Base-by-base conservation (phyloP, 139 green algal genomes). In the Chlamydomonas incerta region DNA sequence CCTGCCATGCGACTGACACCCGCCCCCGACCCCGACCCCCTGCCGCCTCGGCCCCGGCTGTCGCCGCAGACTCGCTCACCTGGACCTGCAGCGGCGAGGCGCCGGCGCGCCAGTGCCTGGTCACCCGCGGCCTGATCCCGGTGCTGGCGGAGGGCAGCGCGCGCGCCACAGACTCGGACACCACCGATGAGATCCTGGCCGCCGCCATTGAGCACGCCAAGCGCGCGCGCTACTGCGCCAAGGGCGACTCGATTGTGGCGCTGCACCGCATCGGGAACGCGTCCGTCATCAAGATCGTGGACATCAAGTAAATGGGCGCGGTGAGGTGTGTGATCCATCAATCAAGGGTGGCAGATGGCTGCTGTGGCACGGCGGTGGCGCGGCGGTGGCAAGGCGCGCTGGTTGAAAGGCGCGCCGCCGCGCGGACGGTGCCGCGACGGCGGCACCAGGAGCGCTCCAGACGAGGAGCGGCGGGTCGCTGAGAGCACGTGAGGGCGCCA, bases 271-370 rank as follows among this genome's bases (percentile, higher is more conserved):
- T 99, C 76, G 97, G 97, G 71, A 97, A 98, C 76, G 96, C 96
- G 0, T 98, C 96, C 23, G 96, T 99, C 14, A 98, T 99, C 94
- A 99, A 99, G 90, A 96, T 98, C 55, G 91, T 97, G 2, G 94
- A 97, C 41, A 83, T 83, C 62, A 83, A 83, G 77, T 83, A 65
- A 72, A 72, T 50, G 41, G 8, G 8, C 41, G 8, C 8, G 41
- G 41, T 50, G 41, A n/a, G n/a, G n/a, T n/a, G n/a, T n/a, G n/a
- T n/a, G n/a, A n/a, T n/a, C n/a, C n/a, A n/a, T n/a, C n/a, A n/a
- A n/a, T n/a, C n/a, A n/a, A n/a, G n/a, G n/a, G n/a, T n/a, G n/a
- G n/a, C n/a, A n/a, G n/a, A n/a, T n/a, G n/a, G n/a, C n/a, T n/a
- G n/a, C n/a, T n/a, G n/a, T n/a, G n/a, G n/a, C n/a, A n/a, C n/a